These are phyloP conservation scores for Anthracocystis setariae DNA, from an alignment of 1,284 basidiomycete genomes.

Conservation along the genomic window DNA sequence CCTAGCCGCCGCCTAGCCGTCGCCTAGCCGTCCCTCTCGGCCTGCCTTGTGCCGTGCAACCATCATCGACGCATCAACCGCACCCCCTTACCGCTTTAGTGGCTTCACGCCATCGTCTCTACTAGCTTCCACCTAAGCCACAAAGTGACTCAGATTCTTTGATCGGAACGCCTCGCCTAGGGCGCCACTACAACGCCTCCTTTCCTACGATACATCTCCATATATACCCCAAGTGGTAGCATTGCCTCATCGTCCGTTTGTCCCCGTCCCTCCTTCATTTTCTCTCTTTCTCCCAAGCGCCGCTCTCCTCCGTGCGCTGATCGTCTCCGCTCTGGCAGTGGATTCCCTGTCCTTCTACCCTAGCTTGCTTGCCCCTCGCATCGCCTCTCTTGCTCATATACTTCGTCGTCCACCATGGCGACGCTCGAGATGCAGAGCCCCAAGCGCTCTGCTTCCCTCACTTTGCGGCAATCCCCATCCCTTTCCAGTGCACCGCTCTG, in stretches of 20 bases:
- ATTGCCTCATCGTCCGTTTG: neutral
- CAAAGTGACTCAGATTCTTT: too few species aligned
- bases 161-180: too few species aligned
- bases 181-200: constrained; percentile 2
- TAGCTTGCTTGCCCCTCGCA: neutral
- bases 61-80: neutral
- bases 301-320: neutral
- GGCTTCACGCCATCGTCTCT: too few species aligned
- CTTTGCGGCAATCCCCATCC: constrained; percentile 13
- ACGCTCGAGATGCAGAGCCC: constrained; percentile 38
- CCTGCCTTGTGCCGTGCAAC: neutral
- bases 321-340: constrained; percentile 11
- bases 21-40: neutral
- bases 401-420: constrained; percentile 22
- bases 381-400: too few species aligned
- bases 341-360: neutral
- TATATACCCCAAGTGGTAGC: constrained; percentile 1
- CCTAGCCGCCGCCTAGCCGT: neutral
- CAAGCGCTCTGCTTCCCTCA: constrained; percentile 12
- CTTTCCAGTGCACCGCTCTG: constrained; percentile 4
- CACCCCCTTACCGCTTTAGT: too few species aligned
- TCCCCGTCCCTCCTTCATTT: neutral
- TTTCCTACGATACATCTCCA: neutral
- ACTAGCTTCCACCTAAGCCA: too few species aligned
- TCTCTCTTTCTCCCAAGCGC: constrained; percentile 1